phyloP scores from a whole-genome alignment of 768 basidiomycete species.

The Nidula microcarpa region DNA sequence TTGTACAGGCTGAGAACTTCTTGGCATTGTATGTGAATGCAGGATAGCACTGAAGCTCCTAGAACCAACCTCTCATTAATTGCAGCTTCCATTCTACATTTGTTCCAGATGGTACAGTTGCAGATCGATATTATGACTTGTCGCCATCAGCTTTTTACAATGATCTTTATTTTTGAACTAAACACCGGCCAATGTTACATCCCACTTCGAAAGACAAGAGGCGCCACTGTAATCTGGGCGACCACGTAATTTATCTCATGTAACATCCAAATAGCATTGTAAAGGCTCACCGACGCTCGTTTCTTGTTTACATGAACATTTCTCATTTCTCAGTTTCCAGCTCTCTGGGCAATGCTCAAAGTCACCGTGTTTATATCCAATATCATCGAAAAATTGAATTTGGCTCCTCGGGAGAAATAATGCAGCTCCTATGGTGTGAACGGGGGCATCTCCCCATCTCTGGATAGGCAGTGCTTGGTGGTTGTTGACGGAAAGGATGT shows the following conservation, averaged over 20 bases:
- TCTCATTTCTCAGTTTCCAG: slow-evolving; percentile 33
- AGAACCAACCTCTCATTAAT: no score
- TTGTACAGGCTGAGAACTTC: no score
- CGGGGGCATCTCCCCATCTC: slow-evolving; percentile 61
- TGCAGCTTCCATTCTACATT: no score
- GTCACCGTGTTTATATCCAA: slow-evolving; percentile 64
- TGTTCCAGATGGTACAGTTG: no score
- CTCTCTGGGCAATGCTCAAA: slow-evolving; percentile 56
- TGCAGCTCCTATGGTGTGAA: slow-evolving; percentile 66
- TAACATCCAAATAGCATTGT: background rate
- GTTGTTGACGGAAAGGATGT: slow-evolving; percentile 33
- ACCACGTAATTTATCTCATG: background rate
- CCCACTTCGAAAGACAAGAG: background rate
- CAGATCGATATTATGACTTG: no score
- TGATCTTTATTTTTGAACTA: no score
- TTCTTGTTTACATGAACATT: slow-evolving; percentile 48
- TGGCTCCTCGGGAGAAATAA: slow-evolving; percentile 54
- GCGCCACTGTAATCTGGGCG: background rate
- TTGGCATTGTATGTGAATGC: no score
- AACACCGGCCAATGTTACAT: no score
- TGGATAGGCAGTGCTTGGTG: slow-evolving; percentile 39
- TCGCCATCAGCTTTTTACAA: no score
- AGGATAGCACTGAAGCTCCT: no score
- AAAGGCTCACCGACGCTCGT: slow-evolving; percentile 31
- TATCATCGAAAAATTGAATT: slow-evolving; percentile 72